Percentiles rank a stretch among this genome's conserved stretches.
Conservation (phyloP, 2,329 filamentous ascomycete species). For the Ascocoryne sarcoides region DNA sequence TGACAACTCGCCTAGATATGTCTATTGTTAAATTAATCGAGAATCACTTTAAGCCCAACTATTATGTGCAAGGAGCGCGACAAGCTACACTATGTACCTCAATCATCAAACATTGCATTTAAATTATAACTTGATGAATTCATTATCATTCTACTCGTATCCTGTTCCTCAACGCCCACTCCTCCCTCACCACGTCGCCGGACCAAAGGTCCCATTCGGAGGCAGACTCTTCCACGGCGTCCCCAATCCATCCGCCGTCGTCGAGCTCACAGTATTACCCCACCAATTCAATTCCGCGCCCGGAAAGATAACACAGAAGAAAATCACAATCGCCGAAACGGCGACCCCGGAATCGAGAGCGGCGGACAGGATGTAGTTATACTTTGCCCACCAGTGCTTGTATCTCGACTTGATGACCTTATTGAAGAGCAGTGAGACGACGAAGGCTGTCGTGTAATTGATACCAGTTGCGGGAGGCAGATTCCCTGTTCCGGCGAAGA, state of each 20-base stretch:
- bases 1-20: no score
- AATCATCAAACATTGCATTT: no score
- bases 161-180: no score
- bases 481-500: constrained; percentile 40
- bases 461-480: constrained; percentile 59
- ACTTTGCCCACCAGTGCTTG: constrained; percentile 64
- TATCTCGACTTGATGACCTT: constrained; percentile 55
- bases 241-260: neutral
- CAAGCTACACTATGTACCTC: no score
- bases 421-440: no score
- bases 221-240: constrained; percentile 1
- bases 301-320: constrained; percentile 56
- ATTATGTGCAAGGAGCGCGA: no score
- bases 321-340: constrained; percentile 59
- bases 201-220: neutral
- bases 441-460: constrained; percentile 63
- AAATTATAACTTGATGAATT: no score
- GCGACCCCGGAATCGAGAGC: constrained; percentile 62
- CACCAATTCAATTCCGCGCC: no score
- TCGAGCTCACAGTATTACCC: constrained; percentile 43
- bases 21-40: no score
- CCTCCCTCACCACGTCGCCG: neutral
- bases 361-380: constrained; percentile 68
- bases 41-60: no score
- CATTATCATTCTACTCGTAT: no score